phyloP scores from a whole-genome alignment of 202 grass and related monocot species.

The Zizania palustris region DNA sequence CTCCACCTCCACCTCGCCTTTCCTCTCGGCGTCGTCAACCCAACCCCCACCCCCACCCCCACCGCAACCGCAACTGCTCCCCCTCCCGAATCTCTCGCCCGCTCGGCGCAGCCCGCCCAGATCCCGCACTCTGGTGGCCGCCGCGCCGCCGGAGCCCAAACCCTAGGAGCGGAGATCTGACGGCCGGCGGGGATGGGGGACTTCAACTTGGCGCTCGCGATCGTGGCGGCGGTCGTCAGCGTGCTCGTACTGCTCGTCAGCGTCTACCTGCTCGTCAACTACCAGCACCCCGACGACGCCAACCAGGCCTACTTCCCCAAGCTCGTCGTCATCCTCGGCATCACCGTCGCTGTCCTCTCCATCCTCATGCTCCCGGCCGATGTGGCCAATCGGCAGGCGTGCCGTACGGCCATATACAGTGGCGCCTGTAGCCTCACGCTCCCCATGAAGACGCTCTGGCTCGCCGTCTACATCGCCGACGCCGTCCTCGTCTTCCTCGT shows the following conservation, averaged over 20 bases:
- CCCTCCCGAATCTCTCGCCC: neutral
- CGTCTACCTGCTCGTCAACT: slow-evolving; percentile 96
- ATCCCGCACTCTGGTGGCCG: slow-evolving; percentile 38
- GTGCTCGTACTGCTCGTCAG: slow-evolving; percentile 77
- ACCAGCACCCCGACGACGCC: slow-evolving; percentile 97
- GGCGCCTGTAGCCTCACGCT: slow-evolving; percentile 83
- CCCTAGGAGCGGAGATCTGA: slow-evolving; percentile 35
- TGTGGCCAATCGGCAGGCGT: slow-evolving; percentile 85
- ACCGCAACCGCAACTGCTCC: neutral
- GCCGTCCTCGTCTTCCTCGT: slow-evolving; percentile 95
- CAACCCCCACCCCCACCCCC: slow-evolving; percentile 18
- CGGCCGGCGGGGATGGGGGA: slow-evolving; percentile 60
- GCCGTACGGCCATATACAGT: slow-evolving; percentile 69
- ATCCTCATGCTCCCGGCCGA: slow-evolving; percentile 99
- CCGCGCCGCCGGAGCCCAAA: slow-evolving; percentile 26
- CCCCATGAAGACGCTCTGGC: slow-evolving; percentile 89
- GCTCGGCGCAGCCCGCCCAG: slow-evolving; percentile 17
- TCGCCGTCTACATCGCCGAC: slow-evolving; percentile 80
- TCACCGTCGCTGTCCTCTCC: slow-evolving; percentile 90
- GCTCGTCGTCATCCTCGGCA: slow-evolving; percentile 78
- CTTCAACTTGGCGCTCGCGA: slow-evolving; percentile 93
- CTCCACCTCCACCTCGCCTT: neutral
- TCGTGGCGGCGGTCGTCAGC: slow-evolving; percentile 84
- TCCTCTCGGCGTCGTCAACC: slow-evolving; percentile 41
- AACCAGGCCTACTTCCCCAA: slow-evolving; percentile 99